Evolutionary conservation across 2,329 filamentous ascomycete species (phyloP), one percentile per base, ranked within the genome.

Genomic region (Fusarium xylarioides): DNA sequence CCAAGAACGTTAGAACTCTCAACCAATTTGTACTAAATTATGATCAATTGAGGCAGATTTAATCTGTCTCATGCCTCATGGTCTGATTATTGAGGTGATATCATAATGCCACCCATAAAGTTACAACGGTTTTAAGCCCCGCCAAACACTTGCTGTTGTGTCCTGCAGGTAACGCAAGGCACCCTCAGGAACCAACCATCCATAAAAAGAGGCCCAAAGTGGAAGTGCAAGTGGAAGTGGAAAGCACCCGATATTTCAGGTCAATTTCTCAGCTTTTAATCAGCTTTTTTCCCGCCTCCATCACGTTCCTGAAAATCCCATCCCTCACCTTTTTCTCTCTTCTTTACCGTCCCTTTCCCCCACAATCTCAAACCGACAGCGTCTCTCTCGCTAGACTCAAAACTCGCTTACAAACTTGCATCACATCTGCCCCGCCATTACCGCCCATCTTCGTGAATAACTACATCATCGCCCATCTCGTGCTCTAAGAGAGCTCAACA

Each of bases 381-480:
- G 37, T 37, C 34, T 38, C 34, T 50, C 42, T 52, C 23, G 19
- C 23, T 23, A 47, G 55, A 42, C 56, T 26, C 26, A 56, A 74
- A 54, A 63, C 49, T 56, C 63, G 49, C 57, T 61, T 68, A 66
- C 58, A 66, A 66, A 64, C 56, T 52, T 54, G 28, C 35, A 57
- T 35, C 38, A 26, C 65, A 64, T 67, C 53, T 71, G 61, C 70
- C 60, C 66, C 68, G 58, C 70, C 66, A 70, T 74, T 58, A 56
- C 60, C 40, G 21, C 30, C 65, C 23, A 52, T 50, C 57, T 46
- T 52, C 44, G 42, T 56, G 49, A 40, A 63, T 18, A 63, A 42
- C 59, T 64, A 69, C 65, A 74, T 69, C 66, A 71, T 71, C 64
- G 62, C 55, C 40, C 55, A 28, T 63, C 38, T 50, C 54, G 44